A percentile compares a stretch with the other conserved stretches of the same genome.
phyloP scores from a whole-genome alignment of 805 yeast genomes.

The Cyberlindnera veronae region DNA sequence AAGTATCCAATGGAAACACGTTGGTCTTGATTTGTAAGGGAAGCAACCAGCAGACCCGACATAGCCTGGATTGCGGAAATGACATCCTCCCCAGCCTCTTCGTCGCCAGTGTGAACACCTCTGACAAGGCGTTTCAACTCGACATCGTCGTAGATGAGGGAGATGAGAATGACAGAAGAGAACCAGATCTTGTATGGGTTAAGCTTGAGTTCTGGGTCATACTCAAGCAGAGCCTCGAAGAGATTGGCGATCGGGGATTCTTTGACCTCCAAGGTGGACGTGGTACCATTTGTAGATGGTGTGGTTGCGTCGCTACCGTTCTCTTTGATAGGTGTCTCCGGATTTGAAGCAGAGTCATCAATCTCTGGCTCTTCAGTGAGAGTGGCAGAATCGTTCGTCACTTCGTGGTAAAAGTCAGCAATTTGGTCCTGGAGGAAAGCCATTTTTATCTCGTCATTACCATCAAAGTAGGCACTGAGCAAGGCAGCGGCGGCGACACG shows the following conservation, averaged over 20 bases:
- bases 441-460: slow-evolving; percentile 56
- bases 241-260: slow-evolving; percentile 52
- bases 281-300: slow-evolving; percentile 2
- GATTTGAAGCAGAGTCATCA: neutral
- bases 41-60: slow-evolving; percentile 66
- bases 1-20: slow-evolving; percentile 76
- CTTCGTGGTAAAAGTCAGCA: slow-evolving; percentile 33
- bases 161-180: slow-evolving; percentile 61
- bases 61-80: slow-evolving; percentile 70
- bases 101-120: slow-evolving; percentile 55
- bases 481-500: slow-evolving; percentile 69
- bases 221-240: slow-evolving; percentile 68
- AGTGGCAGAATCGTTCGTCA: slow-evolving; percentile 2
- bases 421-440: slow-evolving; percentile 70
- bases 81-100: slow-evolving; percentile 62
- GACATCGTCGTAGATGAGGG: slow-evolving; percentile 53
- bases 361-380: neutral
- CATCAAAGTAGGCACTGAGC: slow-evolving; percentile 63
- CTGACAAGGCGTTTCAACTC: slow-evolving; percentile 48
- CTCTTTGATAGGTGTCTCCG: slow-evolving; percentile 3
- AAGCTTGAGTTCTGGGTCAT: slow-evolving; percentile 63
- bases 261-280: slow-evolving; percentile 7
- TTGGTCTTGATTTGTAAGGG: slow-evolving; percentile 61
- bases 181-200: slow-evolving; percentile 92
- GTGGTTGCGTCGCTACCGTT: neutral